Evolutionary conservation across 495 filamentous ascomycete genomes (phyloP), one percentile per base, ranked within the genome.

Genomic region (Xylaria grammica): DNA sequence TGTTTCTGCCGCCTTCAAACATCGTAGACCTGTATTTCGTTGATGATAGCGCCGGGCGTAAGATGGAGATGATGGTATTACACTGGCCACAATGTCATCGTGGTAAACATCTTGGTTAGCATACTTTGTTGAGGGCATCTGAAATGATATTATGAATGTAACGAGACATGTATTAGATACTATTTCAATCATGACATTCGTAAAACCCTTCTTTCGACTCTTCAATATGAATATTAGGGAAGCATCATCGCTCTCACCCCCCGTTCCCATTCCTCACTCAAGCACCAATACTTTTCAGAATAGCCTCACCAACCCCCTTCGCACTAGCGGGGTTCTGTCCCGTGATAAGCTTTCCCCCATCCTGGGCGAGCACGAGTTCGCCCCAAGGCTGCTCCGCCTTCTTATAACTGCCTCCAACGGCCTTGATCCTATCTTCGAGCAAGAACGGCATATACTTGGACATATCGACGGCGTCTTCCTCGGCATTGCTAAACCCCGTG

Each of bases 271-370:
- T 8, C 20, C 1, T 17, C 29, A 24, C n/a, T 64, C n/a, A 63
- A 36, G 60, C 50, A 36, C 71, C 60, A 53, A 76, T 66, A 9
- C 71, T 67, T 68, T 75, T 76, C 17, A 75, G 67, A 65, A 82
- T 65, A n/a, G 72, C 79, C 73, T 89, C 80, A 0, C 82, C 90
- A 50, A 92, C 77, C 0, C 72, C 81, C 29, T 77, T 79, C 13
- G 88, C 89, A 72, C 85, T 88, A 9, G 82, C 84, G 17, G 90
- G 90, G 67, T 92, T 93, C 79, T 93, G 89, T 0, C 90, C 90
- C 2, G 90, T 92, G 63, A 93, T 89, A 58, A 93, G 59, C 67
- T 76, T 78, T 0, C 87, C 89, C 1, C 42, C 65, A 40, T 73
- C 65, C 48, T 83, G 82, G 30, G 87, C 82, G 27, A 86, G 81